Conservation (phyloP, 257 asterid genomes). For the Solanum etuberosum region DNA sequence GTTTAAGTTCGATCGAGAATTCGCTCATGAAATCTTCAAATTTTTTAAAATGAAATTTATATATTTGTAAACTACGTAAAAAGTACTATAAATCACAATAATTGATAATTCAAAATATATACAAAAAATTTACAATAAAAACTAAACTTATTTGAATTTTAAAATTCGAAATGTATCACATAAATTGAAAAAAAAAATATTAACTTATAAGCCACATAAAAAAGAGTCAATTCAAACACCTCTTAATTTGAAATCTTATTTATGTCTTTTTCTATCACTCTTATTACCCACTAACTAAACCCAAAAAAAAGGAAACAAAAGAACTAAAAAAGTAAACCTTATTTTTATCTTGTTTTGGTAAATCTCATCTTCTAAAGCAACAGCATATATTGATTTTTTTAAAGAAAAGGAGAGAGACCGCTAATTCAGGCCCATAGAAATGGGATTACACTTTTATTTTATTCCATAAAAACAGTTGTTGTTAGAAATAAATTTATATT, state of each 20-base stretch:
- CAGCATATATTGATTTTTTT: neutral
- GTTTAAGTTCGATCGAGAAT: too few relatives aligned
- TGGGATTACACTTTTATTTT: neutral
- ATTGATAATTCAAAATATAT: too few relatives aligned
- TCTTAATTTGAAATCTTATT: neutral
- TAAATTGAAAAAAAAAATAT: too few relatives aligned
- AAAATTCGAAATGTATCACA: too few relatives aligned
- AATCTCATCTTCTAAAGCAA: neutral
- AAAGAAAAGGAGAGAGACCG: neutral
- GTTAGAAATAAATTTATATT: neutral
- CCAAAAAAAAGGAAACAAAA: neutral
- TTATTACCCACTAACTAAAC: neutral
- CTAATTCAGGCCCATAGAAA: neutral
- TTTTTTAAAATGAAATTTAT: too few relatives aligned
- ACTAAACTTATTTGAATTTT: too few relatives aligned
- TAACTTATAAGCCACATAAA: neutral
- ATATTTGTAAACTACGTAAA: too few relatives aligned
- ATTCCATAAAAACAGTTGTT: neutral
- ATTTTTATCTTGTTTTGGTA: slow-evolving; percentile 12
- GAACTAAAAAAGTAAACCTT: neutral
- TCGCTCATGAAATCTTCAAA: too few relatives aligned
- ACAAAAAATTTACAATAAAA: too few relatives aligned
- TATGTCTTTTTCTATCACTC: slow-evolving; percentile 1
- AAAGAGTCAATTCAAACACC: neutral
- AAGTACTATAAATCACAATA: too few relatives aligned